Percentiles rank a stretch among this genome's conserved stretches.
phyloP scores from a whole-genome alignment of 1,284 basidiomycete genomes.

The Serendipita sp. region DNA sequence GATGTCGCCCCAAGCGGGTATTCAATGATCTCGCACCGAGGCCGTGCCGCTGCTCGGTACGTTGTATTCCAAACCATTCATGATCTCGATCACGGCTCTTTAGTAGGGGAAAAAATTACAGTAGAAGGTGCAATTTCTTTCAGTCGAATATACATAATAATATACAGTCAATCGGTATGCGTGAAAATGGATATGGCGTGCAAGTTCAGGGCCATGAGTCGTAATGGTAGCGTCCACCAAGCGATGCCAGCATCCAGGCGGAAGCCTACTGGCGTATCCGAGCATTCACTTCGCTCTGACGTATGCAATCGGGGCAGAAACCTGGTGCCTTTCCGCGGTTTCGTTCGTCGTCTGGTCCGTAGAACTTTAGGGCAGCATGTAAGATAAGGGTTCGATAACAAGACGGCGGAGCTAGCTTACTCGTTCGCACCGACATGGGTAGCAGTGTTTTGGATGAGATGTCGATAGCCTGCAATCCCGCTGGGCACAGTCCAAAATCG shows the following conservation, averaged over 20 bases:
- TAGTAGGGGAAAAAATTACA: not conserved
- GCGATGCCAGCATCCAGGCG: not conserved
- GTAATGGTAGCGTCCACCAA: not conserved
- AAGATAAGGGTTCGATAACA: not conserved
- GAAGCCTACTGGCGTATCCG: not conserved
- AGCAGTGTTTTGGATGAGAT: not conserved
- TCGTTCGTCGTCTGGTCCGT: constrained; percentile 4
- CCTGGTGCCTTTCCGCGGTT: not conserved
- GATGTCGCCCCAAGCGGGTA: too few species aligned
- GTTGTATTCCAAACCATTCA: too few species aligned
- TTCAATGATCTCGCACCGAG: too few species aligned
- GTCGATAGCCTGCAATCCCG: constrained; percentile 1
- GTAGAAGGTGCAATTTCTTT: not conserved
- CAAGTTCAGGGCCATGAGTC: not conserved
- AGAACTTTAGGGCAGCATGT: not conserved
- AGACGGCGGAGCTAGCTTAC: not conserved
- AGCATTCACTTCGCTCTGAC: constrained; percentile 6
- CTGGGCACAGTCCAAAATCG: constrained; percentile 1
- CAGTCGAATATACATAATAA: not conserved
- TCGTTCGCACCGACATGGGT: constrained; percentile 4
- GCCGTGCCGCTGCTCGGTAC: too few species aligned
- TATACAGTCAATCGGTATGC: not conserved
- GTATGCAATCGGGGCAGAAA: constrained; percentile 1
- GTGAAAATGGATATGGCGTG: not conserved
- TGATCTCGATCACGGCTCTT: too few species aligned